Evolutionary conservation across 2,329 filamentous ascomycete genomes (phyloP).

Genomic region (Curvularia hawaiiensis): DNA sequence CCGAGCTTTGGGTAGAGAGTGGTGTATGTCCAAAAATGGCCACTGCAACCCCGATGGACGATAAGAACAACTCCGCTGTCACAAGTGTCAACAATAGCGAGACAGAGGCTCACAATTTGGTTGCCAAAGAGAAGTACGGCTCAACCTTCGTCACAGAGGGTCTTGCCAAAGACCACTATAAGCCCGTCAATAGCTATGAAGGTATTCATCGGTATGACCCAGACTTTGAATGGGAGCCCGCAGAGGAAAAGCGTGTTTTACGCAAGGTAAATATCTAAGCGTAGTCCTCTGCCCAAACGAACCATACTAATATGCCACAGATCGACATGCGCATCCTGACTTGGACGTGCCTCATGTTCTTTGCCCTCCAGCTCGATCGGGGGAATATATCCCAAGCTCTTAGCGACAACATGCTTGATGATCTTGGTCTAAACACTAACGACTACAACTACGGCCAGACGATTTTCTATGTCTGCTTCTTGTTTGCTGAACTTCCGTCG

Average conservation of each 20-base stretch:
- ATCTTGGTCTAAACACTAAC: conserved; percentile 44
- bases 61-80: conserved; percentile 29
- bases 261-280: conserved; percentile 55
- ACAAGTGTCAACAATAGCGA: conserved; percentile 29
- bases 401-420: conserved; percentile 42
- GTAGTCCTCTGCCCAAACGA: not conserved
- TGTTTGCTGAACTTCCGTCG: conserved; percentile 57
- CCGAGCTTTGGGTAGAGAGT: too few relatives aligned
- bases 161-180: conserved; percentile 49
- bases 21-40: too few relatives aligned
- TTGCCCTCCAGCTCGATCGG: conserved; percentile 58
- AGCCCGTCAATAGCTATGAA: conserved; percentile 63
- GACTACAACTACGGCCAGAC: conserved; percentile 50
- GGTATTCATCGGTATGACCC: conserved; percentile 65
- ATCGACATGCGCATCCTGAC: conserved; percentile 58
- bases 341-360: conserved; percentile 62
- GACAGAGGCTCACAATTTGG: conserved; percentile 11
- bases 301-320: conserved; percentile 29
- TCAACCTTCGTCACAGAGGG: conserved; percentile 46
- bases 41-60: not conserved
- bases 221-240: conserved; percentile 59
- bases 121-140: conserved; percentile 18
- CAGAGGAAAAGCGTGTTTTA: conserved; percentile 62
- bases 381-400: conserved; percentile 52
- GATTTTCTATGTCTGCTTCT: conserved; percentile 82